These are phyloP conservation scores for Phaeosphaeriaceae sp. DNA, from an alignment of 2,329 filamentous ascomycete species.

Conservation along the genomic window DNA sequence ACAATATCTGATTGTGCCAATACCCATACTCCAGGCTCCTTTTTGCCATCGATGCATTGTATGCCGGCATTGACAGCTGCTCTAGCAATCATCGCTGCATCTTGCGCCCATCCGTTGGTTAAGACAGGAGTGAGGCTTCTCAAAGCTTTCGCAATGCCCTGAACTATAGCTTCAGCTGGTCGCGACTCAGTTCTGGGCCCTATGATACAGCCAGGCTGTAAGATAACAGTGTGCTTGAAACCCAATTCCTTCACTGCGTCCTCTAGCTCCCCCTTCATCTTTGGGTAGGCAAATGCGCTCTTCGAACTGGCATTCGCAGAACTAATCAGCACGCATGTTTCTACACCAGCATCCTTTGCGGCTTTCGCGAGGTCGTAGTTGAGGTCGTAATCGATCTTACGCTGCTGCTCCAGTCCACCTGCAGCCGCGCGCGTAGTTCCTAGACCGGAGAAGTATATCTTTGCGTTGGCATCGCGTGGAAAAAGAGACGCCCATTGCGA, in stretches of 20 bases:
- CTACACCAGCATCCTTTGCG: constrained; percentile 73
- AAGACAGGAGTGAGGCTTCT: constrained; percentile 54
- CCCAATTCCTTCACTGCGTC: constrained; percentile 72
- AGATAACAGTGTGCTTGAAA: constrained; percentile 79
- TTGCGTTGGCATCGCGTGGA: constrained; percentile 65
- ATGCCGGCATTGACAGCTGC: constrained; percentile 68
- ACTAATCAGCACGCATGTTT: constrained; percentile 80
- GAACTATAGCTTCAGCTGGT: constrained; percentile 50
- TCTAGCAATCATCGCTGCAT: constrained; percentile 72
- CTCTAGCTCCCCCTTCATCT: constrained; percentile 90
- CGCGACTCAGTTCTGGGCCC: constrained; percentile 63
- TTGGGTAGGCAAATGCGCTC: constrained; percentile 60
- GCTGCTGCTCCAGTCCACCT: constrained; percentile 78
- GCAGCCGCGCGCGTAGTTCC: constrained; percentile 80
- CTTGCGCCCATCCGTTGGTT: constrained; percentile 74
- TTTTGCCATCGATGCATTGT: constrained; percentile 58
- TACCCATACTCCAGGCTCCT: constrained; percentile 66
- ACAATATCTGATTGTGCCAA: constrained; percentile 68
- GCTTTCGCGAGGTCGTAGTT: constrained; percentile 79
- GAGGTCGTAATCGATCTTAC: constrained; percentile 86
- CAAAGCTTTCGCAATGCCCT: constrained; percentile 62
- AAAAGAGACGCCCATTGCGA: constrained; percentile 68
- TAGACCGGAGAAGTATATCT: constrained; percentile 76
- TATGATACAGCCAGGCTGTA: constrained; percentile 76
- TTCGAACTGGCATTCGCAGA: constrained; percentile 59